Conservation (phyloP, 148 eudicot genomes). For the Rhododendron williamsianum region DNA sequence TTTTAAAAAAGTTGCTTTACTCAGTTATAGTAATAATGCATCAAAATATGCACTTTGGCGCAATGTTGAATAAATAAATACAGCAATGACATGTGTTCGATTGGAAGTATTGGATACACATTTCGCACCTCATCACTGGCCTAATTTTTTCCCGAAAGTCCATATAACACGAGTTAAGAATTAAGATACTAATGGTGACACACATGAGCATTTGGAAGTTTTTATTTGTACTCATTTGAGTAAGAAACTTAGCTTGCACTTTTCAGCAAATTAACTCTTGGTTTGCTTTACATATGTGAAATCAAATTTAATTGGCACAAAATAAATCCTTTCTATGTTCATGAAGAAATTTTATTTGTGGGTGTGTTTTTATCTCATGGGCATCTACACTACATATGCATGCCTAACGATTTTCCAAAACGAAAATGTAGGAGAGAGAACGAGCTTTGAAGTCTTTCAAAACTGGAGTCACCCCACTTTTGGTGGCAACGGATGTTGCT, state of each 20-base stretch:
- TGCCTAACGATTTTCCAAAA: neutral
- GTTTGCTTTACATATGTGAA: neutral
- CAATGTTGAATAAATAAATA: neutral
- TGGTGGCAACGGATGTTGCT: constrained; percentile 85
- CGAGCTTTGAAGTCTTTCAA: constrained; percentile 62
- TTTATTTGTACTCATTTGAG: neutral
- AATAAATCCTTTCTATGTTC: neutral
- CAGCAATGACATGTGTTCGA: neutral
- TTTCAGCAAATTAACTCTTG: neutral
- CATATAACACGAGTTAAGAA: neutral
- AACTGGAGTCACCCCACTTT: constrained; percentile 54
- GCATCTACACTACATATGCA: neutral
- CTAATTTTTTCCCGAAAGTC: neutral
- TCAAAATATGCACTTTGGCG: neutral
- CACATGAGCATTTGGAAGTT: neutral
- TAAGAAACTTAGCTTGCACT: neutral
- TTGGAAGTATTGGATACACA: neutral
- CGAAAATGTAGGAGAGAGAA: constrained; percentile 50
- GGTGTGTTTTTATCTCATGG: neutral
- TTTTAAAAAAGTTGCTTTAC: neutral
- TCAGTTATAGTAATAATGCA: neutral
- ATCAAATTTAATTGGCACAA: neutral
- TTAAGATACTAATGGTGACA: neutral
- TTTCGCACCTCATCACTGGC: neutral
- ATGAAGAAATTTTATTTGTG: neutral